Evolutionary conservation across 768 basidiomycete genomes (phyloP).

Genomic region (Strobilomyces echinocephalus): DNA sequence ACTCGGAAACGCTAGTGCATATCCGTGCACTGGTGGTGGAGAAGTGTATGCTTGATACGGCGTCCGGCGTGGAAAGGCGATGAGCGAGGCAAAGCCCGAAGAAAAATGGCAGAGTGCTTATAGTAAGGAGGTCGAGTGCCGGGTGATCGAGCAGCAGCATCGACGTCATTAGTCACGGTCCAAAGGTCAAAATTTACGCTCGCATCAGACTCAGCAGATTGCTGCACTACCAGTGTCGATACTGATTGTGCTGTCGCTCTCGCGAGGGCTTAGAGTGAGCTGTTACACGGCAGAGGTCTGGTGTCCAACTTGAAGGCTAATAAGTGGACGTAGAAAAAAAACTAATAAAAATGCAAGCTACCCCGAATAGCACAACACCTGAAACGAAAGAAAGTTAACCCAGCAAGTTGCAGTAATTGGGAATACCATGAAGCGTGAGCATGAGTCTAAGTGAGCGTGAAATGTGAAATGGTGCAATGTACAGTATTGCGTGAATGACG

Average conservation of each 20-base stretch:
- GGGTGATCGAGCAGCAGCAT: no score
- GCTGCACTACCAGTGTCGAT: not conserved
- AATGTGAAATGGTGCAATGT: slow-evolving; percentile 14
- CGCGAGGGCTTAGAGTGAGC: slow-evolving; percentile 7
- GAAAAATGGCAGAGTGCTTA: no score
- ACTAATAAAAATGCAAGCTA: slow-evolving; percentile 12
- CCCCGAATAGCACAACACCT: not conserved
- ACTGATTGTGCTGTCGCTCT: slow-evolving; percentile 6
- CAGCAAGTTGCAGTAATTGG: slow-evolving; percentile 2
- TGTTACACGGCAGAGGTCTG: slow-evolving; percentile 24
- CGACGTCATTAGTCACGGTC: no score
- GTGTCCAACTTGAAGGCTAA: slow-evolving; percentile 20
- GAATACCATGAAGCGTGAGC: slow-evolving; percentile 16
- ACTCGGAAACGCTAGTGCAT: no score
- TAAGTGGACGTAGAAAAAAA: slow-evolving; percentile 8
- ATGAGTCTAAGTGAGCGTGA: slow-evolving; percentile 24
- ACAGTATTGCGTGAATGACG: slow-evolving; percentile 11
- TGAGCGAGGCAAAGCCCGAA: no score
- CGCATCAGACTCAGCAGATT: no score
- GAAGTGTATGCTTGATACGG: no score
- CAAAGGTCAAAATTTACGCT: no score
- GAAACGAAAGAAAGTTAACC: not conserved
- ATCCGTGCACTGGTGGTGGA: no score
- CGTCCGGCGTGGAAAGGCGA: no score
- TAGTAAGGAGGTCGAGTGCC: no score